phyloP scores from a whole-genome alignment of 805 yeast genomes.

The Isabelozyma pseudorhagii region DNA sequence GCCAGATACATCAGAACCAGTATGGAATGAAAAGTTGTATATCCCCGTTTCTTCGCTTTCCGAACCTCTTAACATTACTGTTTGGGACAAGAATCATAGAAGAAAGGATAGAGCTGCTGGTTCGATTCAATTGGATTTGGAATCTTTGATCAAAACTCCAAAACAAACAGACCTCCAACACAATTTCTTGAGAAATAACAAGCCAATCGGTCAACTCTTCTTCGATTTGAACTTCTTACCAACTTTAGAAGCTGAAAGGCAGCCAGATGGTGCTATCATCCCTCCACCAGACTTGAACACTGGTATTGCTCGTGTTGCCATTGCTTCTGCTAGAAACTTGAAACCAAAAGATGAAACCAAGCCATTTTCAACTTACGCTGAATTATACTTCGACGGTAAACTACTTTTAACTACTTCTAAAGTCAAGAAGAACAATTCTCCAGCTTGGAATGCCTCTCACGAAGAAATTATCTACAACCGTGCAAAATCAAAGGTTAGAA shows the following conservation, averaged over 20 bases:
- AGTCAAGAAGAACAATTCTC: constrained; percentile 59
- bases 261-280: constrained; percentile 77
- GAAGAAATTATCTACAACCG: constrained; percentile 75
- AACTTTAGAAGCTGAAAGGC: constrained; percentile 56
- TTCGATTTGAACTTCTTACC: constrained; percentile 78
- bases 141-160: constrained; percentile 53
- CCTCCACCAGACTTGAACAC: constrained; percentile 93
- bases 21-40: constrained; percentile 78
- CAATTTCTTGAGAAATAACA: constrained; percentile 75
- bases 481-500: constrained; percentile 63
- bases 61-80: constrained; percentile 74
- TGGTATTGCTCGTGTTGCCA: constrained; percentile 76
- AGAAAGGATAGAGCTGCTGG: constrained; percentile 84
- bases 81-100: constrained; percentile 75
- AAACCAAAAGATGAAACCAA: constrained; percentile 43
- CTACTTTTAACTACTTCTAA: constrained; percentile 54
- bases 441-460: constrained; percentile 59
- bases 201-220: constrained; percentile 70
- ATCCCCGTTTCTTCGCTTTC: constrained; percentile 70
- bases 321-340: constrained; percentile 60
- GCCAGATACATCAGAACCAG: constrained; percentile 66
- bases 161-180: constrained; percentile 48
- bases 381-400: constrained; percentile 64
- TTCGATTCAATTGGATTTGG: constrained; percentile 68
- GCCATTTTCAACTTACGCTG: constrained; percentile 62